These are phyloP conservation scores for Arachis monticola DNA, from an alignment of 331 rosid genomes.

Conservation along the genomic window DNA sequence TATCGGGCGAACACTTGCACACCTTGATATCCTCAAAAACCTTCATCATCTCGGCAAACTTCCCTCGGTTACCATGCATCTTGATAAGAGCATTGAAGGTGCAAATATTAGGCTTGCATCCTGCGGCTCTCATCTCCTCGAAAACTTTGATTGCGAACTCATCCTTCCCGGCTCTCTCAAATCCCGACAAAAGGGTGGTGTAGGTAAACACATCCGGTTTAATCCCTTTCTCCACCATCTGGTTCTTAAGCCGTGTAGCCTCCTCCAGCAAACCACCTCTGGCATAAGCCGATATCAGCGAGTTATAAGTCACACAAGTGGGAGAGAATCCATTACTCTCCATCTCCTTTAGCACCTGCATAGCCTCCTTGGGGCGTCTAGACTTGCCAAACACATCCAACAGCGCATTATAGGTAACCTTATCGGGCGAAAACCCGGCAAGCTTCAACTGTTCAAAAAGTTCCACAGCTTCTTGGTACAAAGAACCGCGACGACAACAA, in stretches of 20 bases:
- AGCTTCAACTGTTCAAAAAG: slow-evolving; percentile 63
- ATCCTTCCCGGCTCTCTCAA: slow-evolving; percentile 76
- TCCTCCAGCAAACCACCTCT: slow-evolving; percentile 79
- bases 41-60: slow-evolving; percentile 79
- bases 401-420: slow-evolving; percentile 74
- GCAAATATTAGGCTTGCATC: slow-evolving; percentile 83
- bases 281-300: slow-evolving; percentile 75
- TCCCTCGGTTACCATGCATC: slow-evolving; percentile 89
- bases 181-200: slow-evolving; percentile 83
- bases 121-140: slow-evolving; percentile 65
- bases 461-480: slow-evolving; percentile 64
- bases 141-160: slow-evolving; percentile 60
- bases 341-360: slow-evolving; percentile 79
- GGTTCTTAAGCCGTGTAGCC: slow-evolving; percentile 59
- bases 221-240: slow-evolving; percentile 75
- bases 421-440: slow-evolving; percentile 64
- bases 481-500: slow-evolving; percentile 72
- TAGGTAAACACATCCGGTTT: slow-evolving; percentile 80
- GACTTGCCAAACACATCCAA: slow-evolving; percentile 89
- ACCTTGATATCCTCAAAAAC: slow-evolving; percentile 68
- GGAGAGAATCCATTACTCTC: slow-evolving; percentile 65
- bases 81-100: slow-evolving; percentile 81
- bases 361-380: slow-evolving; percentile 69
- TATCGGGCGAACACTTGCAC: slow-evolving; percentile 66
- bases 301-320: slow-evolving; percentile 65